Conservation (phyloP, 345 rosid genomes). For the Aurinia saxatilis region DNA sequence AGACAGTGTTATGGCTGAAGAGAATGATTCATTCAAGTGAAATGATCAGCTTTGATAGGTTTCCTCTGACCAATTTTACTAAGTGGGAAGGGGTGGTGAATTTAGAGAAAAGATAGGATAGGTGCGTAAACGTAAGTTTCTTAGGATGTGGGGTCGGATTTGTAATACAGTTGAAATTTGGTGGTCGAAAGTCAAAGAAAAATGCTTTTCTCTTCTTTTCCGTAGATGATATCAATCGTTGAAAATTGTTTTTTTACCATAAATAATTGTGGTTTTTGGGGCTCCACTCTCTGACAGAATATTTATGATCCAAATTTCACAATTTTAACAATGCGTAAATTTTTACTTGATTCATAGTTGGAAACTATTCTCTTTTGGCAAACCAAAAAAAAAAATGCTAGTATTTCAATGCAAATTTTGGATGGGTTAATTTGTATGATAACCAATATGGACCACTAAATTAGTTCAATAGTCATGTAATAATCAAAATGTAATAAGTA, state of each 20-base stretch:
- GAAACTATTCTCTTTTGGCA: too few relatives aligned
- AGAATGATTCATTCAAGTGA: constrained; percentile 25
- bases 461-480: too few relatives aligned
- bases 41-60: neutral
- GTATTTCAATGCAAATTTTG: too few relatives aligned
- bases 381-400: too few relatives aligned
- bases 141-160: constrained; percentile 17
- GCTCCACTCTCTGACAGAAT: constrained; percentile 10
- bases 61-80: constrained; percentile 15
- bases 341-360: too few relatives aligned
- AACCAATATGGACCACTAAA: too few relatives aligned
- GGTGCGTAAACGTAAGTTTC: constrained; percentile 2
- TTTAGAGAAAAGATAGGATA: neutral
- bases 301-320: constrained; percentile 19
- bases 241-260: neutral
- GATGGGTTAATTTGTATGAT: too few relatives aligned
- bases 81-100: neutral
- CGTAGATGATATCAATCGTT: constrained; percentile 3
- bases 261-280: neutral
- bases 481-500: too few relatives aligned
- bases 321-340: too few relatives aligned
- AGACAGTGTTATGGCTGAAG: constrained; percentile 40
- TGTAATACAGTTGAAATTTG: neutral
- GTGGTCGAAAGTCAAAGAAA: constrained; percentile 10
- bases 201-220: neutral